Evolutionary conservation across 345 rosid genomes (phyloP).

Genomic region (Gossypium rotundifolium): DNA sequence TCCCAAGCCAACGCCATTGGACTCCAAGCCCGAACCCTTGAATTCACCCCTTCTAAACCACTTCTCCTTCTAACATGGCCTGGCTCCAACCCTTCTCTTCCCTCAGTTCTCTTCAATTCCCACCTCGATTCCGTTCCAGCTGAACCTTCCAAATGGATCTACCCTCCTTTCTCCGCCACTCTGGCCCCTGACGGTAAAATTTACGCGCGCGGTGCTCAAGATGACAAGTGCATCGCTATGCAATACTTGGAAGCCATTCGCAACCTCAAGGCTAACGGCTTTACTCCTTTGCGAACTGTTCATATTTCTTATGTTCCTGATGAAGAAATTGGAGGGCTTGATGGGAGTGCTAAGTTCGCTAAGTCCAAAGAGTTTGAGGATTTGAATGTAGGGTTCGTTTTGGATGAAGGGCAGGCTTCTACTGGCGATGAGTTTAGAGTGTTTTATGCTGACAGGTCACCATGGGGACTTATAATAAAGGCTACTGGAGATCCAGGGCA

Average conservation of each 20-base stretch:
- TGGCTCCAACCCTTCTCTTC: slow-evolving; percentile 63
- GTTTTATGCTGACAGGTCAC: slow-evolving; percentile 69
- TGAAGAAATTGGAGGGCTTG: slow-evolving; percentile 74
- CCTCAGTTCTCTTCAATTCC: slow-evolving; percentile 75
- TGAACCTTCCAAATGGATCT: slow-evolving; percentile 69
- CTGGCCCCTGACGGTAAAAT: slow-evolving; percentile 51
- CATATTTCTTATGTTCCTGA: slow-evolving; percentile 71
- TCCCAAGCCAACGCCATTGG: slow-evolving; percentile 49
- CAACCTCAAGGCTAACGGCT: slow-evolving; percentile 40
- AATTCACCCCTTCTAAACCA: slow-evolving; percentile 51
- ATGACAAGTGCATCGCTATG: slow-evolving; percentile 75
- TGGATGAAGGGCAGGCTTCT: slow-evolving; percentile 91
- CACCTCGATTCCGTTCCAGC: slow-evolving; percentile 94
- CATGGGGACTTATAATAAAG: slow-evolving; percentile 50
- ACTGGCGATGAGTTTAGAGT: slow-evolving; percentile 56
- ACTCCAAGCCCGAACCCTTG: slow-evolving; percentile 37
- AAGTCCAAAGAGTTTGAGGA: slow-evolving; percentile 51
- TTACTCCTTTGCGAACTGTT: slow-evolving; percentile 51
- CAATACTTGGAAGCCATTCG: slow-evolving; percentile 81
- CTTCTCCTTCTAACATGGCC: slow-evolving; percentile 63
- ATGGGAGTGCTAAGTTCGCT: slow-evolving; percentile 58
- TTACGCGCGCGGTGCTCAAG: slow-evolving; percentile 84
- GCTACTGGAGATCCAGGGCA: slow-evolving; percentile 73
- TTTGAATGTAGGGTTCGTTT: slow-evolving; percentile 65
- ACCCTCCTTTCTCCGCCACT: slow-evolving; percentile 78